A percentile compares a stretch with the other conserved stretches of the same genome.
These are phyloP conservation scores for Xerocomus amazonicus DNA, from an alignment of 1,284 basidiomycete genomes.

Conservation along the genomic window DNA sequence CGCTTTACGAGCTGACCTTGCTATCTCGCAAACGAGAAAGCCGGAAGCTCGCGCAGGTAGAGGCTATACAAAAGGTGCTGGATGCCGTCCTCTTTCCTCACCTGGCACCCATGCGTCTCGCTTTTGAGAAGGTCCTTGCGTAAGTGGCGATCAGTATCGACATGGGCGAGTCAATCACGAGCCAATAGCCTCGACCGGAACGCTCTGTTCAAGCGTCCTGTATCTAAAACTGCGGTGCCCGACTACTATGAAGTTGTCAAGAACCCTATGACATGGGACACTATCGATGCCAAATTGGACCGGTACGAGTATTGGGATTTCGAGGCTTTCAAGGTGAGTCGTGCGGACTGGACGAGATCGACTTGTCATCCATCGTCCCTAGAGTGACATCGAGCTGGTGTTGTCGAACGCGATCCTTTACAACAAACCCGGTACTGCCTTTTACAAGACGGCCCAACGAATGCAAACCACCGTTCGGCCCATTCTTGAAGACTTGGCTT, in stretches of 20 bases:
- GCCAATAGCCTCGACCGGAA: slow-evolving; percentile 65
- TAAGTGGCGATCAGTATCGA: slow-evolving; percentile 36
- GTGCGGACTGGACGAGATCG: neutral
- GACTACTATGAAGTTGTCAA: slow-evolving; percentile 91
- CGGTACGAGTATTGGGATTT: slow-evolving; percentile 76
- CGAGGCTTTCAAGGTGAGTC: slow-evolving; percentile 68
- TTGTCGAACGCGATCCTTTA: slow-evolving; percentile 85
- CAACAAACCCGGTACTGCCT: slow-evolving; percentile 73
- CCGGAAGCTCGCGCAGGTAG: slow-evolving; percentile 74
- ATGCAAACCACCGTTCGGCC: slow-evolving; percentile 60
- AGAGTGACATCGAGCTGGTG: slow-evolving; percentile 84
- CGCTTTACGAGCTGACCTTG: slow-evolving; percentile 69
- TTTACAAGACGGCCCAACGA: slow-evolving; percentile 70
- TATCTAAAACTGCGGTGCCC: slow-evolving; percentile 77
- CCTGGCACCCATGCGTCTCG: slow-evolving; percentile 55
- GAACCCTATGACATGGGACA: slow-evolving; percentile 86
- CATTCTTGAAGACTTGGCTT: slow-evolving; percentile 59
- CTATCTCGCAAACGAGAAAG: slow-evolving; percentile 80
- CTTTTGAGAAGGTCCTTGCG: slow-evolving; percentile 71
- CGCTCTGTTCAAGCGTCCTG: slow-evolving; percentile 77
- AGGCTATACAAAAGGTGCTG: slow-evolving; percentile 69
- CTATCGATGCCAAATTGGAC: slow-evolving; percentile 79
- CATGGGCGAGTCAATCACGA: slow-evolving; percentile 2
- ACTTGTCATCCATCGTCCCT: slow-evolving; percentile 1
- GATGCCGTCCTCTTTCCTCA: slow-evolving; percentile 66